Evolutionary conservation across 2,329 filamentous ascomycete genomes (phyloP).

Genomic region (Cercospora sp.): DNA sequence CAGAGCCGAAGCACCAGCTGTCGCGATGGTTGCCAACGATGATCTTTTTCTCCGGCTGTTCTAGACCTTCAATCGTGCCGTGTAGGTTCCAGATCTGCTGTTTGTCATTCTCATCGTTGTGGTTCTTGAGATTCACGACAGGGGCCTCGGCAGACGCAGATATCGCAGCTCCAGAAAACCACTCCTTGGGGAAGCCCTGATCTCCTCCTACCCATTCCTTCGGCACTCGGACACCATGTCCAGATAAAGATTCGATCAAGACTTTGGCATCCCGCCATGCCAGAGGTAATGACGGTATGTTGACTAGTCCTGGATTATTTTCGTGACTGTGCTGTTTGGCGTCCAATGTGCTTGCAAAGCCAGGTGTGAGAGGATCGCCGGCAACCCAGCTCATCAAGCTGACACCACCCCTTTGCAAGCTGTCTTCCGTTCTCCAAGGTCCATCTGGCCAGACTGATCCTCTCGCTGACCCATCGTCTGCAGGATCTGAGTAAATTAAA

Average conservation of each 20-base stretch:
- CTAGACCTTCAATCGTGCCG: constrained; percentile 78
- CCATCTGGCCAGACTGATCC: constrained; percentile 75
- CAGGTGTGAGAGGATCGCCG: constrained; percentile 90
- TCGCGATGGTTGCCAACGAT: constrained; percentile 93
- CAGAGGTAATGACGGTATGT: constrained; percentile 87
- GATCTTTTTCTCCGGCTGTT: constrained; percentile 79
- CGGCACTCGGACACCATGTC: constrained; percentile 69
- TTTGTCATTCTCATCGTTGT: constrained; percentile 78
- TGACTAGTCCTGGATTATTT: constrained; percentile 70
- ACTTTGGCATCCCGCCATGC: constrained; percentile 85
- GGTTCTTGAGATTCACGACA: constrained; percentile 76
- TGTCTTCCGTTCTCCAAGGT: constrained; percentile 76
- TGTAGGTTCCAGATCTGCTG: constrained; percentile 93
- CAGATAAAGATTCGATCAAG: constrained; percentile 73
- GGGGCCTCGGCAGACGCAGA: constrained; percentile 47
- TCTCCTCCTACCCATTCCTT: constrained; percentile 74
- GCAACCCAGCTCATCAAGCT: constrained; percentile 78
- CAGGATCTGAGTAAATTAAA: constrained; percentile 88
- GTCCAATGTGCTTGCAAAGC: constrained; percentile 71
- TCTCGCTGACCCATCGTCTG: constrained; percentile 67
- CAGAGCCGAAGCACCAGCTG: constrained; percentile 84
- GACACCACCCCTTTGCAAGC: constrained; percentile 79
- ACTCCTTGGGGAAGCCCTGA: constrained; percentile 62
- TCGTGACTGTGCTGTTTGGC: constrained; percentile 67
- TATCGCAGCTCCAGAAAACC: constrained; percentile 69